phyloP scores from a whole-genome alignment of 2,329 filamentous ascomycete species.

The Ilyonectria robusta region DNA sequence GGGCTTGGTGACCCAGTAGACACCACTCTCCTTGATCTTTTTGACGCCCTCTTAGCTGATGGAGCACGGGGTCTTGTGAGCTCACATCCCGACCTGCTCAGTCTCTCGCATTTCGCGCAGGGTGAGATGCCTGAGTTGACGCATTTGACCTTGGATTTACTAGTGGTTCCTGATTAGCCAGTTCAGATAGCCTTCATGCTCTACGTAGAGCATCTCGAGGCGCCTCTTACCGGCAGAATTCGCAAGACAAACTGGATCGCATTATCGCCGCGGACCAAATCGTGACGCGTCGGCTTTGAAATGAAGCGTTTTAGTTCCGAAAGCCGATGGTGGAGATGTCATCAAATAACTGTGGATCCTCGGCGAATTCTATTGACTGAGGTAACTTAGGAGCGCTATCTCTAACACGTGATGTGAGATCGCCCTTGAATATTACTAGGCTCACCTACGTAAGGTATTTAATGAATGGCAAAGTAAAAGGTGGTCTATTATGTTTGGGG shows the following conservation, averaged over 20 bases:
- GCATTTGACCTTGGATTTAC: constrained; percentile 55
- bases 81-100: constrained; percentile 44
- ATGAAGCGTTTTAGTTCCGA: constrained; percentile 9
- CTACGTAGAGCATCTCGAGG: not conserved
- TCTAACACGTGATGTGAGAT: not conserved
- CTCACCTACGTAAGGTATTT: no score
- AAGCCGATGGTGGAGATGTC: constrained; percentile 14
- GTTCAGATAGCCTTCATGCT: not conserved
- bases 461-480: no score
- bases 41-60: constrained; percentile 23
- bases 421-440: no score
- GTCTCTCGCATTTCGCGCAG: constrained; percentile 50
- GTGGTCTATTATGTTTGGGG: no score
- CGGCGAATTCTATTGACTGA: not conserved
- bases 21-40: constrained; percentile 3
- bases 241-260: constrained; percentile 54
- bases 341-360: not conserved
- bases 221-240: constrained; percentile 49
- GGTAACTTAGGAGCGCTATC: not conserved
- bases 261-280: constrained; percentile 33
- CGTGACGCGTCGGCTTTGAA: constrained; percentile 18
- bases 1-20: not conserved
- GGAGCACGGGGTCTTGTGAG: constrained; percentile 37
- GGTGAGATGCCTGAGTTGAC: constrained; percentile 50
- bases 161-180: constrained; percentile 21